These are phyloP conservation scores for Zasmidium citrigriseum DNA, from an alignment of 2,329 filamentous ascomycete genomes.

Conservation along the genomic window DNA sequence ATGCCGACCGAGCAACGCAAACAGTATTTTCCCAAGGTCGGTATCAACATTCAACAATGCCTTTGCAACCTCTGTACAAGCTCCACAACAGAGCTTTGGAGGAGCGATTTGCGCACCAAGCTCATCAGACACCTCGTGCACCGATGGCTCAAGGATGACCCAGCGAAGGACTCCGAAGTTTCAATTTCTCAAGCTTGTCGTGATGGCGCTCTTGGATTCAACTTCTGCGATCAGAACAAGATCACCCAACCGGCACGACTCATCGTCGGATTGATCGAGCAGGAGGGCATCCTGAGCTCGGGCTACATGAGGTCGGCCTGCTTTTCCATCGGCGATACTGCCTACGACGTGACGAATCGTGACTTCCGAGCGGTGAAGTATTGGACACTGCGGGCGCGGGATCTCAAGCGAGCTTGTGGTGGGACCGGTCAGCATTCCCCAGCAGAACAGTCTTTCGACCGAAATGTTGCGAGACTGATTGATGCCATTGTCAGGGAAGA, in stretches of 20 bases:
- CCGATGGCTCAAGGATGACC: too few species aligned
- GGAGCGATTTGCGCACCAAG: too few species aligned
- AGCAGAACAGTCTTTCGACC: not conserved
- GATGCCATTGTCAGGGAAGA: too few species aligned
- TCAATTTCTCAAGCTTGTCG: not conserved
- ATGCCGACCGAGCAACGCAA: not conserved
- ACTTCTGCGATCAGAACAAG: not conserved
- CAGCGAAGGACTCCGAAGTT: too few species aligned
- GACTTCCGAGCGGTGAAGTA: not conserved
- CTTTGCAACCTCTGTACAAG: too few species aligned
- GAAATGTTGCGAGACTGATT: too few species aligned
- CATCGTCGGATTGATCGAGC: not conserved
- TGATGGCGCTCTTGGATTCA: not conserved
- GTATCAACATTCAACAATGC: too few species aligned
- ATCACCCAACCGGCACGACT: not conserved
- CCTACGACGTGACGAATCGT: not conserved
- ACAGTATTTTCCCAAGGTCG: too few species aligned
- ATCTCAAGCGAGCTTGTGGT: not conserved
- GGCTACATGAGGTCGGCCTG: not conserved
- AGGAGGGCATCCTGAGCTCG: not conserved
- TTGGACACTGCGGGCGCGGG: not conserved
- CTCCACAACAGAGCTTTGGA: too few species aligned
- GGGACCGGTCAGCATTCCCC: not conserved
- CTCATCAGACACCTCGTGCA: too few species aligned
- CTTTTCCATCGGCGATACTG: not conserved